These are phyloP conservation scores for Acanthamoeba lugdunensis DNA, from an alignment of 208 protist genomes.

Conservation along the genomic window DNA sequence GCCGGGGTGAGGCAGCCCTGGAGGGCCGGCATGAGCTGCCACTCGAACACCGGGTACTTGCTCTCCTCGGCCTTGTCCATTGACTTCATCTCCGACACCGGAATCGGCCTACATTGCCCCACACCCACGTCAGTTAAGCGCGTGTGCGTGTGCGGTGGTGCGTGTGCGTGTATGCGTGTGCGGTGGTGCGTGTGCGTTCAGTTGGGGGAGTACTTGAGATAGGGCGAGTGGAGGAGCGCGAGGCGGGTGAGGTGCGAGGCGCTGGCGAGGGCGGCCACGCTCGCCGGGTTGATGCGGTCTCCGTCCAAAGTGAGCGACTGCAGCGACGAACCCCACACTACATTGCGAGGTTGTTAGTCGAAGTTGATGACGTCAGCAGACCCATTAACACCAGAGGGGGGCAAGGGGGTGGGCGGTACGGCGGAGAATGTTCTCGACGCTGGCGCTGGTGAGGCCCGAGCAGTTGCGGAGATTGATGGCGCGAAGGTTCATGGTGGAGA, in stretches of 20 bases:
- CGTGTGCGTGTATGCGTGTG: not conserved
- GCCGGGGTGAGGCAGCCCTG: slow-evolving; percentile 6
- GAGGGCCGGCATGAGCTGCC: slow-evolving; percentile 5
- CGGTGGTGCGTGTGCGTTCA: not conserved
- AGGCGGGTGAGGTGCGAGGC: slow-evolving; percentile 9
- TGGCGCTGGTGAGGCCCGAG: not conserved
- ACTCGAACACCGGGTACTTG: slow-evolving; percentile 32
- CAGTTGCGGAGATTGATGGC: slow-evolving; percentile 6
- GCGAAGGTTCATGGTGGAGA: not conserved
- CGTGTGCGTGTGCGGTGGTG: not conserved
- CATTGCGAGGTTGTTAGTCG: not conserved
- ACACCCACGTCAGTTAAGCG: not conserved
- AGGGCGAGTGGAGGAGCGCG: slow-evolving; percentile 10
- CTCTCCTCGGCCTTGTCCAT: slow-evolving; percentile 11
- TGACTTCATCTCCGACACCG: slow-evolving; percentile 33
- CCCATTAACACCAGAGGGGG: not conserved
- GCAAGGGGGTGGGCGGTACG: not conserved
- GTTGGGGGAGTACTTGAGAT: not conserved
- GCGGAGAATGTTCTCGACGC: not conserved
- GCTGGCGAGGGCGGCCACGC: not conserved
- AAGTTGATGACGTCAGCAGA: not conserved
- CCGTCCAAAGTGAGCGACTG: slow-evolving; percentile 8
- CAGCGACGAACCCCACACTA: not conserved
- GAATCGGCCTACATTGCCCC: not conserved
- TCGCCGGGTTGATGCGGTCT: slow-evolving; percentile 1